Base-by-base conservation (phyloP, 202 grass and related monocot genomes). In the Zizania palustris region DNA sequence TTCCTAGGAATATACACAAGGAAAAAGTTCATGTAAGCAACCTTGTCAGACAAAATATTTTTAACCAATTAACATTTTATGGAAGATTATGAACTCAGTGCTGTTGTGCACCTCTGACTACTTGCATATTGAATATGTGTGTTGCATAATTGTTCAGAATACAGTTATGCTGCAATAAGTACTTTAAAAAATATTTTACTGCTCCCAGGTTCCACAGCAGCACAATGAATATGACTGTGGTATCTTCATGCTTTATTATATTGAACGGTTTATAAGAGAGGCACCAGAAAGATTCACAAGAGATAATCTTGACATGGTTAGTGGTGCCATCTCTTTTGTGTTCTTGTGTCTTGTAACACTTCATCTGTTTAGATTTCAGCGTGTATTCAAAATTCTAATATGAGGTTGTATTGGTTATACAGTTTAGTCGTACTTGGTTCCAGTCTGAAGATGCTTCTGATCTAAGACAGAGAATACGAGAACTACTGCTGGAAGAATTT, bases 161-260 rank as follows among this genome's bases (percentile, higher is more conserved):
- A 20, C 58, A 21, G 18, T 54, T 38, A 73, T 73, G n/a, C 6
- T 72, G 57, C 58, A 85, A 56, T 73, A 35, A 50, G 53, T 58
- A 69, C 60, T 63, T 69, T 57, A n/a, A 69, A n/a, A 57, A 43
- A 57, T 49, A 87, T 79, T 38, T 71, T 59, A 57, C n/a, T 38
- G 68, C 28, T 67, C 48, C 39, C 71, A 98, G 96, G 96, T 95
- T 90, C 91, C 91, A 2, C 83, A 84, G 60, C 96, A 92, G 82
- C 86, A 85, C 44, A 98, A 98, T 83, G 89, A 82, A 4, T 98
- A 88, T 45, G 96, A 98, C 42, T 98, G 96, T 73, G 96, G 96
- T 15, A 65, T 95, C 66, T 98, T 98, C 83, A 93, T 95, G 78
- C 89, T 98, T 74, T 90, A 85, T 80, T 98, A 95, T 67, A 90